Base-by-base conservation (phyloP, 306 rosid species). In the Acmispon strigosus region DNA sequence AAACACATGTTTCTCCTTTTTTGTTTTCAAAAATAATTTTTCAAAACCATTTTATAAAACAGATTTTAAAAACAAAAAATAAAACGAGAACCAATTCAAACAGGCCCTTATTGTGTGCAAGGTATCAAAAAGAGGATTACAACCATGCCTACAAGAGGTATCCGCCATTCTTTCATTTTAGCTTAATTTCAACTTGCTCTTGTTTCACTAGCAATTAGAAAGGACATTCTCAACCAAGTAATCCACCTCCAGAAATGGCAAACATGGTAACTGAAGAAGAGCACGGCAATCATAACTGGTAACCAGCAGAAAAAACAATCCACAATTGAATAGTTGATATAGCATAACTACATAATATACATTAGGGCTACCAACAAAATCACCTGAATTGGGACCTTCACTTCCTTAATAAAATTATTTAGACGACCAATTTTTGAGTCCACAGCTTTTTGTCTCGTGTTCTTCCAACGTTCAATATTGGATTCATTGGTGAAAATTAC, bases 361-460 rank as follows among this genome's bases (percentile, higher is more conserved):
- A 63, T 74, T 54, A 32, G 64, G 13, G n/a, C 12, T 53, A 54
- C 44, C 70, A 52, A 71, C 15, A 69, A 54, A 69, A 18, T 45
- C 71, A 93, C 98, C 98, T 94, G 97, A 58, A 90, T 78, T 62
- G 98, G 98, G 62, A 90, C 96, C 57, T 80, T 87, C 81, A 90
- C 97, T 76, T 68, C 42, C 78, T 76, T 22, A 56, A 94, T 89
- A 70, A 94, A 94, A 56, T 75, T 81, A 80, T 84, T 89, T 50
- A 94, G 95, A 27, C 97, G 92, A 13, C 98, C 98, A 65, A 90
- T 70, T 85, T 94, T 94, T 56, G 97, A 90, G 87, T 94, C 97
- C 73, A 94, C 96, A 0, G 98, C 96, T 12, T 22, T 81, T 74
- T 94, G 98, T 79, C 98, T 89, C 84, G 80, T 86, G 2, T 94